Conservation (phyloP, 1,284 basidiomycete genomes). For the Rhodotorula mucilaginosa region DNA sequence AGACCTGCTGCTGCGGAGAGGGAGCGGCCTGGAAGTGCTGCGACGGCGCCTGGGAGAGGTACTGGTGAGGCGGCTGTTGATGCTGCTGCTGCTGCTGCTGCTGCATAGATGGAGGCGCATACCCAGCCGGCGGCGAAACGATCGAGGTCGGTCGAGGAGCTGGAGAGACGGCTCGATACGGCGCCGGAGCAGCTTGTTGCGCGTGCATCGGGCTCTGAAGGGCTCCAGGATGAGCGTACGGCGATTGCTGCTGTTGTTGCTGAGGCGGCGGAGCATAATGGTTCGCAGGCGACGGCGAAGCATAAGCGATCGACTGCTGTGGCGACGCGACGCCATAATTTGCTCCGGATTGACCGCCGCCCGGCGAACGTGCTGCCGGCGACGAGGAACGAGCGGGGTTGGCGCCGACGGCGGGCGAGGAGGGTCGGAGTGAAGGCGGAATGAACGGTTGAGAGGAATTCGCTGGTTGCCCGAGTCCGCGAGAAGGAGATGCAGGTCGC, state of each 20-base stretch:
- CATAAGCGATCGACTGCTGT: slow-evolving; percentile 4
- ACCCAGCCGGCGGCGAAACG: neutral
- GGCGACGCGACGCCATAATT: neutral
- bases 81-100: slow-evolving; percentile 10
- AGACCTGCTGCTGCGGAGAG: slow-evolving; percentile 22
- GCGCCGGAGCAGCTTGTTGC: neutral
- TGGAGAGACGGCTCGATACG: neutral
- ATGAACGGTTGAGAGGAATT: slow-evolving; percentile 24
- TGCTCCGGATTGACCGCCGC: neutral
- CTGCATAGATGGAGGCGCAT: neutral
- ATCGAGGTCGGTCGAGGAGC: neutral
- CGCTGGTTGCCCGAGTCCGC: neutral
- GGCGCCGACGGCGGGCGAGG: neutral
- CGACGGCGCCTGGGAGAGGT: slow-evolving; percentile 15
- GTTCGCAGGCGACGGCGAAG: neutral
- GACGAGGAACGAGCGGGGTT: slow-evolving; percentile 1
- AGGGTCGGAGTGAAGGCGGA: slow-evolving; percentile 20
- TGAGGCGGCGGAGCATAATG: neutral
- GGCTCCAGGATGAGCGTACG: slow-evolving; percentile 13
- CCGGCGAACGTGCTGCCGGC: neutral
- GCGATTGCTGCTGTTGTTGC: slow-evolving; percentile 12
- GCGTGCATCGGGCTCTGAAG: neutral
- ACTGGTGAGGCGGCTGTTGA: neutral
- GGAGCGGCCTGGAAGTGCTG: slow-evolving; percentile 17
- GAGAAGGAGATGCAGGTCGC: slow-evolving; percentile 10